phyloP scores from a whole-genome alignment of 2,329 filamentous ascomycete genomes.

The Akanthomyces dipterigenus region DNA sequence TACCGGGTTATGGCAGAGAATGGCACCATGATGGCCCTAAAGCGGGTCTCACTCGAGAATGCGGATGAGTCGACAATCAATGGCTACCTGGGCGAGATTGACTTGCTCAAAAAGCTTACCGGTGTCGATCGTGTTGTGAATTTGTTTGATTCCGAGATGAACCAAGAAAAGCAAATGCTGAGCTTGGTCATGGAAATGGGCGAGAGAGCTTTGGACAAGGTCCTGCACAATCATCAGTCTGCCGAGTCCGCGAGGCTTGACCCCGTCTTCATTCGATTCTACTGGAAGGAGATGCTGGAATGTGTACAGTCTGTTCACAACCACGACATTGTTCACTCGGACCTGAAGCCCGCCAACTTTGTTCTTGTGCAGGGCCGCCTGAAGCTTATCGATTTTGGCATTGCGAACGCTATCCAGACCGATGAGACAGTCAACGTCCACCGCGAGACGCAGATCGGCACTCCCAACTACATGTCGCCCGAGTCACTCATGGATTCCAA shows the following conservation, averaged over 20 bases:
- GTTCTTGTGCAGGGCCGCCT: conserved; percentile 82
- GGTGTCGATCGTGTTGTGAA: conserved; percentile 86
- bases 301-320: conserved; percentile 86
- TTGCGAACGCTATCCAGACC: conserved; percentile 91
- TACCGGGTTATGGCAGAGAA: conserved; percentile 97
- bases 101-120: conserved; percentile 73
- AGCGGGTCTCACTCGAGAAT: conserved; percentile 84
- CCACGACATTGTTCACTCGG: conserved; percentile 89
- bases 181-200: conserved; percentile 97
- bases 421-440: conserved; percentile 97
- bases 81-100: conserved; percentile 93
- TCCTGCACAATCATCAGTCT: conserved; percentile 68
- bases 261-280: conserved; percentile 86
- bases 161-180: conserved; percentile 82
- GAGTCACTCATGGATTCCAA: conserved; percentile 89
- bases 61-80: conserved; percentile 77
- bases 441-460: conserved; percentile 89
- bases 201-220: conserved; percentile 83
- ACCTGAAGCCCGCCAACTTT: conserved; percentile 96
- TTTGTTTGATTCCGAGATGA: conserved; percentile 87
- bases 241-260: conserved; percentile 72
- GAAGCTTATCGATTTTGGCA: conserved; percentile 97
- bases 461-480: conserved; percentile 97
- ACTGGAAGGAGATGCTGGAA: conserved; percentile 99
- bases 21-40: conserved; percentile 89